Evolutionary conservation across 345 rosid genomes (phyloP).

Genomic region (Psidium friedrichsthalianum): DNA sequence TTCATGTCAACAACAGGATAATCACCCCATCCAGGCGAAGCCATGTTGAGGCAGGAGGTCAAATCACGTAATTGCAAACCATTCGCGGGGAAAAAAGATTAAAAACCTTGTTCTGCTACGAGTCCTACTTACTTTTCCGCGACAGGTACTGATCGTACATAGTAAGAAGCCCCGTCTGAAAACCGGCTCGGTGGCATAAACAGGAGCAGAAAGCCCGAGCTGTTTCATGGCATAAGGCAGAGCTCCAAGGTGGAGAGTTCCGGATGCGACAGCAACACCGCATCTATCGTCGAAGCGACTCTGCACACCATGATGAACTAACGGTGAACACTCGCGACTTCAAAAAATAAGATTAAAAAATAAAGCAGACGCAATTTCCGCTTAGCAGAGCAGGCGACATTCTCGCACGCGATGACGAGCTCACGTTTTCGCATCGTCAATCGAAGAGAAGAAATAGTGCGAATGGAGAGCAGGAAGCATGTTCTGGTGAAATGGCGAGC

Average conservation of each 20-base stretch:
- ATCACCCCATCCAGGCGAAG: neutral
- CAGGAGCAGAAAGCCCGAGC: slow-evolving; percentile 76
- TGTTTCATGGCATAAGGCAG: slow-evolving; percentile 90
- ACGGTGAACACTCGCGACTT: neutral
- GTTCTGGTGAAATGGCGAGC: neutral
- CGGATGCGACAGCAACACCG: slow-evolving; percentile 73
- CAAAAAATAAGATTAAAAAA: neutral
- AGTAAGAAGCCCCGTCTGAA: slow-evolving; percentile 75
- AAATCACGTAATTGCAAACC: neutral
- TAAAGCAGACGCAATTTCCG: no score
- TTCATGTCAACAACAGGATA: neutral
- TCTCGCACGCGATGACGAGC: neutral
- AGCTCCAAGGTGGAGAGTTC: slow-evolving; percentile 95
- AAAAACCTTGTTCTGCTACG: neutral
- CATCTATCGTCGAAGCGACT: slow-evolving; percentile 73
- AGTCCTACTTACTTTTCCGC: slow-evolving; percentile 46
- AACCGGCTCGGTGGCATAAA: slow-evolving; percentile 84
- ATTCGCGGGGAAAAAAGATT: neutral
- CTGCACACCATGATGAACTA: slow-evolving; percentile 12
- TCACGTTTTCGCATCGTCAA: no score
- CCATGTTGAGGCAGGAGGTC: neutral
- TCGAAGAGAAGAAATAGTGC: neutral
- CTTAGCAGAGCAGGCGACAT: neutral
- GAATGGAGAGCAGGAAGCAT: no score
- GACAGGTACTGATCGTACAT: slow-evolving; percentile 93